A percentile compares a stretch with the other conserved stretches of the same genome.
Conservation (phyloP, 2,329 filamentous ascomycete species). For the Thermothelomyces thermophilus region DNA sequence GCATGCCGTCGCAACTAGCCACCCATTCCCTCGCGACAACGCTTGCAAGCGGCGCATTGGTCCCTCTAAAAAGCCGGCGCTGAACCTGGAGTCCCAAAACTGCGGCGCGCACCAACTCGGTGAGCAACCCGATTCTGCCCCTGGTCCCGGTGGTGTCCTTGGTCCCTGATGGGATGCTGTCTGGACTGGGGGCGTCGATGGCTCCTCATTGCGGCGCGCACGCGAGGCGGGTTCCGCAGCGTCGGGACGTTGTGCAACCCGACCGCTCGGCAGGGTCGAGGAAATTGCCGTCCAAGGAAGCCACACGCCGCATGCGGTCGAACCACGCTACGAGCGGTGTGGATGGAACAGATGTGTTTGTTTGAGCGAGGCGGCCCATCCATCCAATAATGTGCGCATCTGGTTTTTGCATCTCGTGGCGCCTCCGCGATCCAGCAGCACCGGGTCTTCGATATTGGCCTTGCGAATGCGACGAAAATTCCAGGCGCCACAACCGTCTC, state of each 20-base stretch:
- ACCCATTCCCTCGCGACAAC: constrained; percentile 4
- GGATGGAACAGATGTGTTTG: not conserved
- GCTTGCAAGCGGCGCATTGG: constrained; percentile 12
- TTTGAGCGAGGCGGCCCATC: not conserved
- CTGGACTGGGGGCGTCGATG: not conserved
- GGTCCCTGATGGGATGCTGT: not conserved
- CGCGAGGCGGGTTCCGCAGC: constrained; percentile 1
- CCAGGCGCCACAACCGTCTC: not conserved
- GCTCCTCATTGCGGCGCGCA: not conserved
- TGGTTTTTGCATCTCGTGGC: too few relatives aligned
- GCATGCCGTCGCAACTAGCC: not conserved
- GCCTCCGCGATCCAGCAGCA: not conserved
- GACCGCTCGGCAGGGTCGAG: not conserved
- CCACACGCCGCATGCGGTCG: not conserved
- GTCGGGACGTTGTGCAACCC: constrained; percentile 8
- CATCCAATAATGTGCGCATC: constrained; percentile 14
- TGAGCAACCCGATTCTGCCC: not conserved
- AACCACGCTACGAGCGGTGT: not conserved
- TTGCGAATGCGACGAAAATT: not conserved
- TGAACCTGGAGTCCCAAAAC: too few relatives aligned
- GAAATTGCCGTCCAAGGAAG: not conserved
- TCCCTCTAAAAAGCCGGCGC: too few relatives aligned
- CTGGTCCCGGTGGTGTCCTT: not conserved
- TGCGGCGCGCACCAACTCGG: too few relatives aligned
- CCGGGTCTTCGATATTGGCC: not conserved